Evolutionary conservation across 106 monocot species (phyloP).

Genomic region (Dactylorhiza incarnata): DNA sequence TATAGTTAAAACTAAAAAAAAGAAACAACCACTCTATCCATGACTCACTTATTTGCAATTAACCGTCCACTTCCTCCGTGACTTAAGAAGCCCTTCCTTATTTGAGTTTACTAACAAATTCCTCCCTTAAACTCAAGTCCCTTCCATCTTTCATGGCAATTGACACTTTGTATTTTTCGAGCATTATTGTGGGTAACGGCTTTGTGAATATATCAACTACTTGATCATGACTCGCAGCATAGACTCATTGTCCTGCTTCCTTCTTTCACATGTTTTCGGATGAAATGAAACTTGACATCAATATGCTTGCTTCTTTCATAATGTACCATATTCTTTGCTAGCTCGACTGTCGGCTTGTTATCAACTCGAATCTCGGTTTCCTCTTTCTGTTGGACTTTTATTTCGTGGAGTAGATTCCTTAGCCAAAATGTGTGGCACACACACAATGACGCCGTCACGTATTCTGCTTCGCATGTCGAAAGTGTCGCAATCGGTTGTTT

Average conservation of each 20-base stretch:
- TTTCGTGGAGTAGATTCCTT: not conserved
- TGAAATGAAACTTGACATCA: not conserved
- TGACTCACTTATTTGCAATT: too few relatives aligned
- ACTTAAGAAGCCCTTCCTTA: too few relatives aligned
- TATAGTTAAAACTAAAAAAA: too few relatives aligned
- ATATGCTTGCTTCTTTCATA: constrained; percentile 2
- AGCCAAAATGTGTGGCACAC: constrained; percentile 6
- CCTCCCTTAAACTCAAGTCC: too few relatives aligned
- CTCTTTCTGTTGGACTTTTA: not conserved
- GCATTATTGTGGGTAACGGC: not conserved
- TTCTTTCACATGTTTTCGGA: not conserved
- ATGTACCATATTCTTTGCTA: not conserved
- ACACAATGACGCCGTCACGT: not conserved
- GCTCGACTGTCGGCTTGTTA: not conserved
- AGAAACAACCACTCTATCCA: too few relatives aligned
- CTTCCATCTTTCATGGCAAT: not conserved
- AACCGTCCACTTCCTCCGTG: too few relatives aligned
- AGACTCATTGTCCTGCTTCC: not conserved
- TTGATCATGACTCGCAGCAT: not conserved
- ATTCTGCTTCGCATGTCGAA: not conserved
- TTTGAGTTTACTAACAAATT: too few relatives aligned
- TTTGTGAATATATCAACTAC: not conserved
- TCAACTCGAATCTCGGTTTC: not conserved
- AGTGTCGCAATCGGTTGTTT: too few relatives aligned
- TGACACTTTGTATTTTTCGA: not conserved